Base-by-base conservation (phyloP, 148 eudicot species). In the Diospyros lotus region DNA sequence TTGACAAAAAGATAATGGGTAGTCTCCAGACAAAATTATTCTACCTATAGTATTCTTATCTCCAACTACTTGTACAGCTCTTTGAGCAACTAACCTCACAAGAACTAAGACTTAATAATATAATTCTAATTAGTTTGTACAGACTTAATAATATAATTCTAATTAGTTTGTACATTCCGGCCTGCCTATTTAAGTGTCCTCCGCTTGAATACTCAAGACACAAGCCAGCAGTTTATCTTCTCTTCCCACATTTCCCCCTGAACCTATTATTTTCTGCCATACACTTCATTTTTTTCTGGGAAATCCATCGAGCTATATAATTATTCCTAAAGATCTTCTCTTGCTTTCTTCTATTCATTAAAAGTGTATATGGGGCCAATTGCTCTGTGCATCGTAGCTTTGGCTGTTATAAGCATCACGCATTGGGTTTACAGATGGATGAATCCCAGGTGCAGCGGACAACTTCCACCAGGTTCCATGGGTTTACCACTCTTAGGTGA, bases 11-110 rank as follows among this genome's bases (percentile, higher is more conserved):
- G 76, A 71, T 69, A 76, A 84, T 79, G 80, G 72, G 77, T 58
- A 80, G 81, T 69, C 76, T 78, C 58, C 73, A 67, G 74, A 78
- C 80, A 75, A 79, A 77, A 69, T 76, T 76, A 80, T 82, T 78
- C 84, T 64, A 43, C n/a, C 75, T 75, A 75, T 84, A 82, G 67
- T 75, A 80, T 76, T 78, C 75, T 78, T 75, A 68, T 79, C 77
- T 82, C 84, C 84, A 87, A 87, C 89, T 79, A 83, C 88, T 79
- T 72, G 80, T 74, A 87, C 85, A 85, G 85, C 87, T 91, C 83
- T 75, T 77, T 71, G 73, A 84, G 80, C 85, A 86, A 83, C 84
- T 77, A 88, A 83, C 85, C 80, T 79, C 75, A 55, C 72, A 81
- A 75, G 65, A 76, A 61, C 75, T 79, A 75, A 71, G 42, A 84